Evolutionary conservation across 305 asterid species (phyloP), one percentile per base, ranked within the genome.

Genomic region (Plantago lanceolata): DNA sequence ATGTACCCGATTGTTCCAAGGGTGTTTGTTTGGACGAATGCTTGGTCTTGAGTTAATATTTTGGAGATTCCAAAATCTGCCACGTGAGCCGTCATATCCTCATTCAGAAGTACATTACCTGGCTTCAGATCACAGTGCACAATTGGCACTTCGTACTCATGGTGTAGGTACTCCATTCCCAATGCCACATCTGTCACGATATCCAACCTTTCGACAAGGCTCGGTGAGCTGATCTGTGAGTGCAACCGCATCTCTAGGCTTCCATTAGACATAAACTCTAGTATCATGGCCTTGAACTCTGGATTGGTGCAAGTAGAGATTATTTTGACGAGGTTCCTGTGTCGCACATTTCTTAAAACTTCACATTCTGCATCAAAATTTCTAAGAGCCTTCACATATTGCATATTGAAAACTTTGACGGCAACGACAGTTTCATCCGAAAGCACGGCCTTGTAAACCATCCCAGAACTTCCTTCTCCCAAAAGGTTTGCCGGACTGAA

Each of bases 51-150:
- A 26, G 48, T 71, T 57, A 79, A 64, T 37, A 79, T 49, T 66
- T 73, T 76, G 29, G 84, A 65, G 37, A 79, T 76, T 18, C 84
- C 78, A 59, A 76, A 76, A 65, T 79, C 84, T 24, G 78, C 75
- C 0, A 79, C 75, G 62, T 59, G 79, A 58, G 77, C 82, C 2
- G 61, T 68, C 70, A 78, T 59, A 61, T 78, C 78, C 68, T 68
- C 68, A 48, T 78, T 73, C 16, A 78, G 82, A 44, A 74, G 77
- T 28, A 78, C 77, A 3, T 74, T 78, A 21, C 51, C 65, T 0
- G 82, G 79, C 69, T 74, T 74, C 43, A 78, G 60, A 71, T 78
- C 82, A 54, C 80, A 71, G 35, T 78, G 80, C 60, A 73, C 74
- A 60, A 77, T 67, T 2, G 76, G 72, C 54, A 51, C 63, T 43